Evolutionary conservation across 2,329 filamentous ascomycete species (phyloP), one percentile per base, ranked within the genome.

Genomic region (Alternaria angustiovoidea): DNA sequence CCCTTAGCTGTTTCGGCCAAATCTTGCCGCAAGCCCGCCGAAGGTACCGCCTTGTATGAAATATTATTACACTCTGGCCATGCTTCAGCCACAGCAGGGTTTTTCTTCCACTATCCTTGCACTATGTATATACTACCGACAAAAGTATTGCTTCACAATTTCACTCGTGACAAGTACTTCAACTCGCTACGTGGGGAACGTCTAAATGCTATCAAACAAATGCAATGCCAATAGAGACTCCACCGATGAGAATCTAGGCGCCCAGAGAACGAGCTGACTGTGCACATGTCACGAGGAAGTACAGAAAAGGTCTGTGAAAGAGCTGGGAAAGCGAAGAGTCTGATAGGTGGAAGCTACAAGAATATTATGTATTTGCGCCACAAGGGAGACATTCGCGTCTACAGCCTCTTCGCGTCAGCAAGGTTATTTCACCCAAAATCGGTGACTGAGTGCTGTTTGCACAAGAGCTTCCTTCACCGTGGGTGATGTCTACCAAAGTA

Each of bases 31-130:
- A 24, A 9, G 32, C 41, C 49, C 36, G 48, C 39, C 34, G 20
- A 41, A 7, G 26, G 26, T 22, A 38, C 55, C 46, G n/a, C 34
- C 34, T 42, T 54, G 22, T 46, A 20, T 41, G 39, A 26, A 48
- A 14, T 26, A 16, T 55, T 54, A 30, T 44, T 48, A 53, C 51
- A 22, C 41, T 11, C 12, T 42, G 22, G 39, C 48, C 44, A 11
- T 52, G 44, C 59, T 54, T 65, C 54, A 63, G 64, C 64, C 62
- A 61, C 62, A 36, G 24, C 46, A 43, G 51, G 34, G 30, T 47
- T 57, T 39, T 57, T 11, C 28, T 9, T 11, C 28, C 28, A 30
- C 16, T 32, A 12, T 48, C 28, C 18, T 32, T 32, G 46, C 46
- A 34, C 32, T 36, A 36, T 22, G 16, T 34, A 9, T 34, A 49